These are phyloP conservation scores for Aspergillus fumigatus DNA, from an alignment of 2,329 filamentous ascomycete genomes.

Conservation along the genomic window DNA sequence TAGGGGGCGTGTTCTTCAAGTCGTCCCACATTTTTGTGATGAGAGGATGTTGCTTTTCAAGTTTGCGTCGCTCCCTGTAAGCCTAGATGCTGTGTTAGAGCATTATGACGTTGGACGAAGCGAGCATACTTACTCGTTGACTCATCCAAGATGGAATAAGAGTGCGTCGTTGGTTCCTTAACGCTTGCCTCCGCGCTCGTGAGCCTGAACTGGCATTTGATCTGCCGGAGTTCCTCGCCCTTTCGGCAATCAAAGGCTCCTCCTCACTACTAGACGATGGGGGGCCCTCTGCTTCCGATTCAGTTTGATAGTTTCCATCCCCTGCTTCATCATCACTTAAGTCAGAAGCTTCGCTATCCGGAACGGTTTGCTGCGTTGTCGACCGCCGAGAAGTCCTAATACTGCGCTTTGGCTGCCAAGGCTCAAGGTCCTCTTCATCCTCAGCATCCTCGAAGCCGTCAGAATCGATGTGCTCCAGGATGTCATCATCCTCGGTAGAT, in stretches of 20 bases:
- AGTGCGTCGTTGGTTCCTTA: neutral
- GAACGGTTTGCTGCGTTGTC: slow-evolving; percentile 7
- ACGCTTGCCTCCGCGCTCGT: neutral
- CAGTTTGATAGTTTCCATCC: slow-evolving; percentile 12
- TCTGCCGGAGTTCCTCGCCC: neutral
- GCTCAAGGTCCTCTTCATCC: slow-evolving; percentile 13
- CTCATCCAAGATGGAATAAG: slow-evolving; percentile 16
- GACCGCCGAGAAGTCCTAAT: slow-evolving; percentile 9
- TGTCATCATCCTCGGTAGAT: slow-evolving; percentile 14
- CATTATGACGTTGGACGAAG: slow-evolving; percentile 12
- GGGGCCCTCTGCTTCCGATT: slow-evolving; percentile 7
- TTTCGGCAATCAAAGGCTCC: slow-evolving; percentile 6
- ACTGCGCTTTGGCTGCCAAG: slow-evolving; percentile 13
- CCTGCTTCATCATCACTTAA: slow-evolving; percentile 9
- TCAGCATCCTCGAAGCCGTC: slow-evolving; percentile 10
- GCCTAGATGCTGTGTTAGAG: slow-evolving; percentile 29
- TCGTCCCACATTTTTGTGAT: slow-evolving; percentile 81
- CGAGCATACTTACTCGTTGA: slow-evolving; percentile 23
- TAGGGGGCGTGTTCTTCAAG: slow-evolving; percentile 62
- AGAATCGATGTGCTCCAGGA: slow-evolving; percentile 7
- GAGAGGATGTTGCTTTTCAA: slow-evolving; percentile 72
- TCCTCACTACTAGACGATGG: slow-evolving; percentile 17
- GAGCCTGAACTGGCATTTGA: slow-evolving; percentile 3
- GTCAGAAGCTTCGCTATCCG: slow-evolving; percentile 12
- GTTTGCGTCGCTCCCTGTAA: slow-evolving; percentile 57